These are phyloP conservation scores for Plasmodium sp. DNA, from an alignment of 169 alveolate genomes.

Conservation along the genomic window DNA sequence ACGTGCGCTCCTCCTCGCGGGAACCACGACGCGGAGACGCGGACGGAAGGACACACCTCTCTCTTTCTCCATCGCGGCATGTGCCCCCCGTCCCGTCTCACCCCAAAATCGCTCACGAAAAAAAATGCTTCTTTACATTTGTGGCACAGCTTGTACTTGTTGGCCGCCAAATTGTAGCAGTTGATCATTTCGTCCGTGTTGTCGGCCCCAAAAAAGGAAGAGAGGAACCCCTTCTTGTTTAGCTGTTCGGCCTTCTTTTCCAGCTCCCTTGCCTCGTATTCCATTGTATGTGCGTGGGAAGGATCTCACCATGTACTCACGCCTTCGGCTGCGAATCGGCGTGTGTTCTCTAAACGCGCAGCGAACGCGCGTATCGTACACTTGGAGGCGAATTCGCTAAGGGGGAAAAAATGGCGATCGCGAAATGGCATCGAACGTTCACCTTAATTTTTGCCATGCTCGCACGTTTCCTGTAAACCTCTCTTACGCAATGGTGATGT, in stretches of 20 bases:
- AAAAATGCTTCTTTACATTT: conserved; percentile 19
- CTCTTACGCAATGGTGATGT: background rate
- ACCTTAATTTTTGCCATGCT: background rate
- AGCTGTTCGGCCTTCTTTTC: conserved; percentile 59
- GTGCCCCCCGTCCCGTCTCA: background rate
- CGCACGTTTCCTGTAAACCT: background rate
- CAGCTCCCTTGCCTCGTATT: conserved; percentile 55
- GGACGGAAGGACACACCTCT: background rate
- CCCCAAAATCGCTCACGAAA: background rate
- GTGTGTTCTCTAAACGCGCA: background rate
- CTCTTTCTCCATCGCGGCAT: background rate
- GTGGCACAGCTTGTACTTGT: conserved; percentile 51
- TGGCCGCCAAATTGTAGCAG: conserved; percentile 64
- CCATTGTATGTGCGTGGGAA: conserved; percentile 8
- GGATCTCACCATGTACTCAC: background rate
- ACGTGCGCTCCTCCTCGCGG: background rate
- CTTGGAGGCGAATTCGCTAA: background rate
- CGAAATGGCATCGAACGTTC: background rate
- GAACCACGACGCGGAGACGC: background rate
- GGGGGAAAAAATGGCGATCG: background rate
- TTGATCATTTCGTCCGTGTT: conserved; percentile 62
- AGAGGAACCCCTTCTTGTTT: conserved; percentile 59
- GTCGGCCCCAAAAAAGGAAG: conserved; percentile 66
- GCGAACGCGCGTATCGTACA: background rate
- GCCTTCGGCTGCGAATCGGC: background rate